Base-by-base conservation (phyloP, 148 eudicot genomes). In the Vaccinium macrocarpon region DNA sequence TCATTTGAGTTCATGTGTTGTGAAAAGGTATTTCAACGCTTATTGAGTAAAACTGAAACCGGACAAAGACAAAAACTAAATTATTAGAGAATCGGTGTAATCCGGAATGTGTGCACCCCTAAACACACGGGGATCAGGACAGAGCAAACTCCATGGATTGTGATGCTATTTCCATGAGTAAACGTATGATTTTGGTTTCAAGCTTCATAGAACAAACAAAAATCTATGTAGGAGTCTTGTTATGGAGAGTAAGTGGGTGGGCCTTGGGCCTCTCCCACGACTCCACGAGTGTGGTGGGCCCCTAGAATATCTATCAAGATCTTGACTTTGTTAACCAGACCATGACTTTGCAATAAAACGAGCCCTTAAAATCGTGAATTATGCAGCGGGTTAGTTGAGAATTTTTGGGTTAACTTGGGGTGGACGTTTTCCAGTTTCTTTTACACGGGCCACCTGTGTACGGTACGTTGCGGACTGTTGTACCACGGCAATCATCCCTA, bases 221-320 rank as follows among this genome's bases (percentile, higher is more conserved):
- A 53, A 14, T 53, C 18, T 53, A 55, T 56, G 8, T 61, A 25
- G 11, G 12, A n/a, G 68, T 61, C 9, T 0, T 18, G 8, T 25
- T 61, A 11, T 11, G 12, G 18, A 61, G 7, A 25, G 68, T 21
- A n/a, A n/a, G n/a, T 59, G 23, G 64, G 64, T 59, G 64, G 25
- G 25, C 64, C 59, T 59, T 59, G 64, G 64, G 64, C 64, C 64
- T 59, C 64, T 59, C 64, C 64, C 64, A 59, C 64, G 64, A 59
- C 27, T n/a, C 64, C 64, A 59, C 64, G 64, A 59, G 68, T n/a
- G 27, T 8, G 68, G 27, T 61, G 68, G 68, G 27, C 68, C 68
- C 64, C 3, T 8, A 15, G 59, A 14, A 55, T 8, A n/a, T 42
- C 46, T n/a, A 61, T 61, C 68, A n/a, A 61, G 21, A 61, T 61